Conservation (phyloP, 202 grass and related monocot genomes). For the Zizania palustris region DNA sequence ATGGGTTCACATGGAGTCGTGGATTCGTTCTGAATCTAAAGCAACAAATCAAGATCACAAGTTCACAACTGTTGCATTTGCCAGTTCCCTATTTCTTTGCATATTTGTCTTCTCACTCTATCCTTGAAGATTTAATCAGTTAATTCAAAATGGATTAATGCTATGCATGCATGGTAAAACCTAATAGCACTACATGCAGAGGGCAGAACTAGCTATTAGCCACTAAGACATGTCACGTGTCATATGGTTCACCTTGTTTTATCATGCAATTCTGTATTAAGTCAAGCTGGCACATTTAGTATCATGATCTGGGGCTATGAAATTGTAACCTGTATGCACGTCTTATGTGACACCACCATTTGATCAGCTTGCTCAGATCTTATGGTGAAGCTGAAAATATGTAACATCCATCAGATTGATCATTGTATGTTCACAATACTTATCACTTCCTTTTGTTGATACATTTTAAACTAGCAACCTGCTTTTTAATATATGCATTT, state of each 20-base stretch:
- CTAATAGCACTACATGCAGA: not conserved
- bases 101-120: not conserved
- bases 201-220: not conserved
- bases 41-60: not conserved
- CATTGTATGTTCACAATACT: not conserved
- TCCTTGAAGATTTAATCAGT: conserved; percentile 12
- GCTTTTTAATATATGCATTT: conserved; percentile 14
- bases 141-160: conserved; percentile 2
- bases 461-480: not conserved
- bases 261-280: conserved; percentile 2
- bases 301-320: not conserved
- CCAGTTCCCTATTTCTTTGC: not conserved
- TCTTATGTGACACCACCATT: conserved; percentile 8
- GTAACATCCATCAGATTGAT: not conserved
- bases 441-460: not conserved
- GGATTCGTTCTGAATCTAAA: conserved; percentile 10
- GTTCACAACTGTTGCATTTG: not conserved
- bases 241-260: conserved; percentile 20
- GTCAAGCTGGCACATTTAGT: conserved; percentile 2
- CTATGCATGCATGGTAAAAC: conserved; percentile 1
- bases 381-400: conserved; percentile 24
- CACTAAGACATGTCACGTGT: conserved; percentile 12
- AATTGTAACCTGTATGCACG: not conserved
- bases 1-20: not conserved
- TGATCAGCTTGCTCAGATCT: conserved; percentile 11